phyloP scores from a whole-genome alignment of 257 asterid genomes.

The Petunia axillaris region DNA sequence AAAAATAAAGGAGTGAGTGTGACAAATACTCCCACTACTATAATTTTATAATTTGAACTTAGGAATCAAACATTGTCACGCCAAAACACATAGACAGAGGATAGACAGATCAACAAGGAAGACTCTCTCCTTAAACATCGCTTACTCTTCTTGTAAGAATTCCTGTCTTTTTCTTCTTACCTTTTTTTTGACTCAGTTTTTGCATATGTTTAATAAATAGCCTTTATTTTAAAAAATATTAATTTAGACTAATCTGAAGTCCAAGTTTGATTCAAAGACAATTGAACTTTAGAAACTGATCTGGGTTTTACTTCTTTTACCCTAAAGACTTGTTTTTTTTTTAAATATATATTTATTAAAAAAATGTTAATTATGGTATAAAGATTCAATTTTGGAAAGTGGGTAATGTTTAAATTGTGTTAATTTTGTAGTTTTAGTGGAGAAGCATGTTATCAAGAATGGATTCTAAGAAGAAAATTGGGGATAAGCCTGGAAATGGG shows the following conservation, averaged over 20 bases:
- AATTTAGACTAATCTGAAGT: slow-evolving; percentile 24
- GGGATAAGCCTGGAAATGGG: slow-evolving; percentile 64
- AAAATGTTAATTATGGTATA: neutral
- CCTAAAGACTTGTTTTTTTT: slow-evolving; percentile 12
- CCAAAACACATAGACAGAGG: slow-evolving; percentile 22
- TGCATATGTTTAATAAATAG: neutral
- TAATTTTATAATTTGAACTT: slow-evolving; percentile 23
- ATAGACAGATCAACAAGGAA: slow-evolving; percentile 2
- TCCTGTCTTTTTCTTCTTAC: slow-evolving; percentile 9
- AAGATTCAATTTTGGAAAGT: slow-evolving; percentile 7
- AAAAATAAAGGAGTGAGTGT: neutral
- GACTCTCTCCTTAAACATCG: slow-evolving; percentile 25
- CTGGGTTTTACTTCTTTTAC: slow-evolving; percentile 20
- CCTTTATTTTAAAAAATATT: neutral
- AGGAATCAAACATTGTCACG: slow-evolving; percentile 17
- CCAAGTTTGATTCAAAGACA: slow-evolving; percentile 29
- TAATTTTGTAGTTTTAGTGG: slow-evolving; percentile 27
- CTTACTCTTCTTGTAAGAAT: slow-evolving; percentile 34
- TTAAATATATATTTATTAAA: neutral
- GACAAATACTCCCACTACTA: neutral
- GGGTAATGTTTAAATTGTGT: slow-evolving; percentile 22
- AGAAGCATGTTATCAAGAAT: slow-evolving; percentile 62
- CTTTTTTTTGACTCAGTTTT: neutral
- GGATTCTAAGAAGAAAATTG: slow-evolving; percentile 64
- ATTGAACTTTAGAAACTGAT: slow-evolving; percentile 36